These are phyloP conservation scores for Triticum timopheevii DNA, from an alignment of 176 grass and related monocot genomes.

Conservation along the genomic window DNA sequence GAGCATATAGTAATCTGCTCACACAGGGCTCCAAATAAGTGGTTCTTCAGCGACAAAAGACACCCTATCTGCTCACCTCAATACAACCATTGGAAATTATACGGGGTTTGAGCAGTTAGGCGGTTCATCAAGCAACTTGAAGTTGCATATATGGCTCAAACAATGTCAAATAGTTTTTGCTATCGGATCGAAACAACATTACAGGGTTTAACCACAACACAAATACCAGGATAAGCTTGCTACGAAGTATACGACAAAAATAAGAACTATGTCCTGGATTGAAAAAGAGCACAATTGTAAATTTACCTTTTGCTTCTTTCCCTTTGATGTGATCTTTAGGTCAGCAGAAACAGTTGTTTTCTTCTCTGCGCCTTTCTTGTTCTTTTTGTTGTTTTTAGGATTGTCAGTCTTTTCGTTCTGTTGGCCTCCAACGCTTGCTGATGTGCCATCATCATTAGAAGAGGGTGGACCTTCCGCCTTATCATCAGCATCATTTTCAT, in stretches of 20 bases:
- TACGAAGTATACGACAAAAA: not conserved
- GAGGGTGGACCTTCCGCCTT: slow-evolving; percentile 41
- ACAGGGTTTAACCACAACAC: not conserved
- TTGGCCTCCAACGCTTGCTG: slow-evolving; percentile 43
- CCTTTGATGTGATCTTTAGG: slow-evolving; percentile 53
- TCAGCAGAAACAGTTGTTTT: slow-evolving; percentile 43
- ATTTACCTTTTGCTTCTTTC: slow-evolving; percentile 90
- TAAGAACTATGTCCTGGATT: not conserved
- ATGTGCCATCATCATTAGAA: slow-evolving; percentile 40
- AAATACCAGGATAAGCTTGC: not conserved
- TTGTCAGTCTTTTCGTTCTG: slow-evolving; percentile 42
- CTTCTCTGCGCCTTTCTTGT: slow-evolving; percentile 49
- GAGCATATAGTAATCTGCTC: not conserved
- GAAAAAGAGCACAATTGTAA: not conserved
- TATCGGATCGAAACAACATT: not conserved
- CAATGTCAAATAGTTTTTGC: not conserved
- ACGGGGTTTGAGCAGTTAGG: not conserved
- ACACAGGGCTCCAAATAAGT: not conserved
- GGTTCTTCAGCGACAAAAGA: slow-evolving; percentile 5
- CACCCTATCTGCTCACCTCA: not conserved
- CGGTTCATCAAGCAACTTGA: not conserved
- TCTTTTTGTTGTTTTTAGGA: slow-evolving; percentile 65
- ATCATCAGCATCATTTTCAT: slow-evolving; percentile 34
- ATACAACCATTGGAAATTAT: slow-evolving; percentile 4
- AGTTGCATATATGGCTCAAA: not conserved